Base-by-base conservation (phyloP, 73 alveolate genomes). In the Paramecium octaurelia region DNA sequence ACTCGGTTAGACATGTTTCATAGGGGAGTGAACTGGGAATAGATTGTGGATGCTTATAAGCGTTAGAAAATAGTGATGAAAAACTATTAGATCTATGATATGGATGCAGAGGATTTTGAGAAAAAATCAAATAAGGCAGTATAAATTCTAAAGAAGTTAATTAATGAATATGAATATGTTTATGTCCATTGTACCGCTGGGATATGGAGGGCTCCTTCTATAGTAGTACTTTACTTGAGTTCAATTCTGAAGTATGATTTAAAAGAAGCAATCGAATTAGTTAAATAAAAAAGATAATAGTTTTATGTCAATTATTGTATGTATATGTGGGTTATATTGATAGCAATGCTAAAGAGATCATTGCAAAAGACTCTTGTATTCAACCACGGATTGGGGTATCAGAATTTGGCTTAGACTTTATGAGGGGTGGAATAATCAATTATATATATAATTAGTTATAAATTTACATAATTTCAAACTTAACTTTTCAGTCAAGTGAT, bases 121-220 rank as follows among this genome's bases (percentile, higher is more conserved):
- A 44, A 80, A 14, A 80, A 80, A 23, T 34, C 76, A 2, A 20
- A 80, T 46, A 48, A 48, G 23, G 91, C 76, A 2, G 91, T 48
- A 4, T 44, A 40, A 46, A 23, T 24, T 4, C 29, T 80, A 21
- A 80, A 43, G 50, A 44, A 80, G 24, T 46, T 80, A 48, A 80
- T 80, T 20, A 48, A 80, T 44, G 29, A 80, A 48, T 80, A 80
- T 80, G 91, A 93, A 91, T 92, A 70, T 87, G 96, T 95, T 20
- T 95, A 95, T 93, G 95, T 95, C 11, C 98, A 95, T 95, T 95
- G 98, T 68, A 95, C 98, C 21, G 96, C 96, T 5, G 98, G 98
- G 36, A 94, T 95, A 92, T 83, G 95, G 27, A 94, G 98, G 58
- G 95, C 98, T 29, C 95, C 98, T n/a, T 92, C 96, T 2, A 83